Conservation (phyloP, 208 protist genomes). For the Lotmaria passim region DNA sequence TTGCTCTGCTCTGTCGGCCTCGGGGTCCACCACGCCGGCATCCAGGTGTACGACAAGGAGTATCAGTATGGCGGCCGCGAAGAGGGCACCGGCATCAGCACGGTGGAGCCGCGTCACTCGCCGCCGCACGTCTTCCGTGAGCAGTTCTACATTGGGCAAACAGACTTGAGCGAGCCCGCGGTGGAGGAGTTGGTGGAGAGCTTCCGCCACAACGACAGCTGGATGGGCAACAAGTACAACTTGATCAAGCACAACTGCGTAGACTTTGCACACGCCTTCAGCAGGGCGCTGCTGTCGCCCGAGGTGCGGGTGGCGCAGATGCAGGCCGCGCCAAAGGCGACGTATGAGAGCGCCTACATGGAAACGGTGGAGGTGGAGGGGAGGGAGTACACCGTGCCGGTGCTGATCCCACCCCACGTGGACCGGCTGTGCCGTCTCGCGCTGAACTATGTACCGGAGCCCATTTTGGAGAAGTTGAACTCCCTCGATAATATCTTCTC, state of each 20-base stretch:
- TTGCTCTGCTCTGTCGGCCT: slow-evolving; percentile 47
- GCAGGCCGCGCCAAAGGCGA: neutral
- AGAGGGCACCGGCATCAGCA: slow-evolving; percentile 46
- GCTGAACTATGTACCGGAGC: slow-evolving; percentile 15
- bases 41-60: slow-evolving; percentile 74
- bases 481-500: slow-evolving; percentile 25
- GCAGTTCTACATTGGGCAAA: slow-evolving; percentile 51
- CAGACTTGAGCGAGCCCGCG: slow-evolving; percentile 25
- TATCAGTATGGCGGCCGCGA: slow-evolving; percentile 43
- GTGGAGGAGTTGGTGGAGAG: slow-evolving; percentile 35
- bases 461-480: slow-evolving; percentile 38
- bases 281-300: slow-evolving; percentile 43
- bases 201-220: slow-evolving; percentile 32
- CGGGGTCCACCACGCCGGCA: slow-evolving; percentile 62
- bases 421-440: slow-evolving; percentile 41
- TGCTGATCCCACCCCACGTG: slow-evolving; percentile 46
- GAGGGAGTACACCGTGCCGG: slow-evolving; percentile 19
- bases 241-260: slow-evolving; percentile 73
- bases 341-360: slow-evolving; percentile 15
- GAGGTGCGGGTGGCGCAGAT: slow-evolving; percentile 31
- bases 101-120: slow-evolving; percentile 39
- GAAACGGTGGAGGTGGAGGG: slow-evolving; percentile 32
- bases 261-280: slow-evolving; percentile 57
- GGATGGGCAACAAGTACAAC: slow-evolving; percentile 55
- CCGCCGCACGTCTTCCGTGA: slow-evolving; percentile 66